A percentile compares a stretch with the other conserved stretches of the same genome.
Conservation (phyloP, 805 yeast genomes). For the Zygosaccharomyces lentus region DNA sequence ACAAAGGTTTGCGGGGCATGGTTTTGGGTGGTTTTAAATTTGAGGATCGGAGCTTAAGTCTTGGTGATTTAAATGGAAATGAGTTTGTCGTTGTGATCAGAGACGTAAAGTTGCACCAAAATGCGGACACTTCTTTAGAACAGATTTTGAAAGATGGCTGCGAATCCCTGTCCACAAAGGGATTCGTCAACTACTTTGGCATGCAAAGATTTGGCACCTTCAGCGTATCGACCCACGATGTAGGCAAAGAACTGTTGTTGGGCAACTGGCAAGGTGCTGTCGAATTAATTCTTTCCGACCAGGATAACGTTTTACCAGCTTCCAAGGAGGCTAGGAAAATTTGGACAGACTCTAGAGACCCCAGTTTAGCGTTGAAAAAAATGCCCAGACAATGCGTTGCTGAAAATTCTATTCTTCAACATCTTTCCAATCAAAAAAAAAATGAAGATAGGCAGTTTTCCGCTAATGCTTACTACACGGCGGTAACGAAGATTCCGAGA, state of each 20-base stretch:
- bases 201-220: conserved; percentile 98
- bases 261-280: conserved; percentile 79
- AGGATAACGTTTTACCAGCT: conserved; percentile 76
- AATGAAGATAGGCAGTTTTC: conserved; percentile 45
- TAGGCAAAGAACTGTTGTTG: conserved; percentile 69
- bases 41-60: conserved; percentile 52
- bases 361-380: conserved; percentile 55
- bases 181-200: conserved; percentile 94
- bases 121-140: conserved; percentile 38
- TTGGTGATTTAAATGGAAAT: conserved; percentile 87
- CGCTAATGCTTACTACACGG: conserved; percentile 61
- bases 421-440: conserved; percentile 50
- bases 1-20: conserved; percentile 71
- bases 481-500: conserved; percentile 86
- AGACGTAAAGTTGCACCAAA: conserved; percentile 47
- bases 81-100: conserved; percentile 83
- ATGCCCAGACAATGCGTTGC: conserved; percentile 92
- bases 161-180: conserved; percentile 54
- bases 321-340: conserved; percentile 76
- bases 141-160: conserved; percentile 50
- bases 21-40: conserved; percentile 76
- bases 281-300: conserved; percentile 76
- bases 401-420: conserved; percentile 65
- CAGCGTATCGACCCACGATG: conserved; percentile 81
- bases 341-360: conserved; percentile 72